Conservation (phyloP, 768 basidiomycete genomes). For the Pleurotus sapidus region DNA sequence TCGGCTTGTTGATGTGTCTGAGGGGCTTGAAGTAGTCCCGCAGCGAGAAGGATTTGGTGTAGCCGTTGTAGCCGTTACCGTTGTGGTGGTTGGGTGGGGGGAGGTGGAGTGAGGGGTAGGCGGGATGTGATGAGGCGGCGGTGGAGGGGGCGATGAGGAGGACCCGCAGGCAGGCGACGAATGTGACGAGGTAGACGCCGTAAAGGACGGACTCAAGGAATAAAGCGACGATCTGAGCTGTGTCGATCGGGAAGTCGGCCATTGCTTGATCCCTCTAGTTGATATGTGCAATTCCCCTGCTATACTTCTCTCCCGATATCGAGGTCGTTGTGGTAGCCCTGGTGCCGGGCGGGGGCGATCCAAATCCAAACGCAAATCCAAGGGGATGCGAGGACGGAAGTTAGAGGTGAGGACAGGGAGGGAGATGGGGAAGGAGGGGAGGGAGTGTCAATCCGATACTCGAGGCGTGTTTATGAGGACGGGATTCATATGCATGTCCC, state of each 20-base stretch:
- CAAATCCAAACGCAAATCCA: background rate
- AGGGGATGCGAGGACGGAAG: background rate
- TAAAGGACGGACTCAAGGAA: slow-evolving; percentile 40
- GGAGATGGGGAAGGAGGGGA: background rate
- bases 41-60: slow-evolving; percentile 19
- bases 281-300: too few species aligned
- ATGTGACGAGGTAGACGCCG: slow-evolving; percentile 36
- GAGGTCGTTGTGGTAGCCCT: too few species aligned
- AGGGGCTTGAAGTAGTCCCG: too few species aligned
- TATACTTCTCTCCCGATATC: too few species aligned
- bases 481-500: background rate
- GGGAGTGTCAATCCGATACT: background rate
- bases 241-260: slow-evolving; percentile 26
- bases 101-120: too few species aligned
- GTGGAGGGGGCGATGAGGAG: slow-evolving; percentile 16
- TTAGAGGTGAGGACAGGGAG: background rate
- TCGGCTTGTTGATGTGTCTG: slow-evolving; percentile 24
- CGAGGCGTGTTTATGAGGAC: background rate
- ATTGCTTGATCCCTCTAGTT: background rate
- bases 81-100: too few species aligned
- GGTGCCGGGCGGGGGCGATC: too few species aligned
- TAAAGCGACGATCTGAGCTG: slow-evolving; percentile 35
- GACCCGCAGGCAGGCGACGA: slow-evolving; percentile 29
- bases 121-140: too few species aligned
- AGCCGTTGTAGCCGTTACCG: slow-evolving; percentile 18